These are phyloP conservation scores for Capsicum chinense DNA, from an alignment of 257 asterid species.

Conservation along the genomic window DNA sequence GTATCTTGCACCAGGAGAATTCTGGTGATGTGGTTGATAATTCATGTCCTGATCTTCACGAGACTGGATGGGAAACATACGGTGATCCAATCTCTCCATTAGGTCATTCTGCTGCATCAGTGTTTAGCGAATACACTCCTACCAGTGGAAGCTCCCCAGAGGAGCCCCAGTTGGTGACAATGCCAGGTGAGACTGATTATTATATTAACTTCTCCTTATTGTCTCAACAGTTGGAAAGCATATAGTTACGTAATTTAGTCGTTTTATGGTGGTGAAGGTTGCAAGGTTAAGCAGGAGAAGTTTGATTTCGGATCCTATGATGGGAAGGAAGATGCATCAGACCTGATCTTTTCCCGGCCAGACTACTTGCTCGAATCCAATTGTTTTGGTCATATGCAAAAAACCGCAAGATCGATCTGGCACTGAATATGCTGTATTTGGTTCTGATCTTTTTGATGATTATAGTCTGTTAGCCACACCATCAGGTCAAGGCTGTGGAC, in stretches of 20 bases:
- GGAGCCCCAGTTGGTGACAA: slow-evolving; percentile 41
- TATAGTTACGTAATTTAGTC: slow-evolving; percentile 13
- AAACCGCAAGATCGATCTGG: slow-evolving; percentile 38
- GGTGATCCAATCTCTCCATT: slow-evolving; percentile 54
- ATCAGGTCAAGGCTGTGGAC: slow-evolving; percentile 30
- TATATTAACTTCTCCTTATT: neutral
- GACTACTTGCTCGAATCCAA: slow-evolving; percentile 42
- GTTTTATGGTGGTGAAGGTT: slow-evolving; percentile 41
- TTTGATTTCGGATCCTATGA: slow-evolving; percentile 32
- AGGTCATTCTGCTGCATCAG: slow-evolving; percentile 51
- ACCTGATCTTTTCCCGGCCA: slow-evolving; percentile 38
- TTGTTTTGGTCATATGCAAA: slow-evolving; percentile 47
- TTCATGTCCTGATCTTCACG: slow-evolving; percentile 39
- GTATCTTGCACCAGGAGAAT: slow-evolving; percentile 31
- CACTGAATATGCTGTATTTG: slow-evolving; percentile 44
- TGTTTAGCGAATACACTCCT: slow-evolving; percentile 50
- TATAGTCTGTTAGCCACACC: slow-evolving; percentile 33
- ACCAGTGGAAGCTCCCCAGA: slow-evolving; percentile 52
- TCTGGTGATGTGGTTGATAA: slow-evolving; percentile 35
- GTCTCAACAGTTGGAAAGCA: slow-evolving; percentile 1
- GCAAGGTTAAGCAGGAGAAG: slow-evolving; percentile 44
- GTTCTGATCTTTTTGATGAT: slow-evolving; percentile 48
- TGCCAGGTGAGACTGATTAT: slow-evolving; percentile 46
- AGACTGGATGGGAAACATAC: slow-evolving; percentile 50
- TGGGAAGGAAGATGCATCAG: slow-evolving; percentile 39